Evolutionary conservation across 2,329 filamentous ascomycete genomes (phyloP).

Genomic region (Calonectria crousiana): DNA sequence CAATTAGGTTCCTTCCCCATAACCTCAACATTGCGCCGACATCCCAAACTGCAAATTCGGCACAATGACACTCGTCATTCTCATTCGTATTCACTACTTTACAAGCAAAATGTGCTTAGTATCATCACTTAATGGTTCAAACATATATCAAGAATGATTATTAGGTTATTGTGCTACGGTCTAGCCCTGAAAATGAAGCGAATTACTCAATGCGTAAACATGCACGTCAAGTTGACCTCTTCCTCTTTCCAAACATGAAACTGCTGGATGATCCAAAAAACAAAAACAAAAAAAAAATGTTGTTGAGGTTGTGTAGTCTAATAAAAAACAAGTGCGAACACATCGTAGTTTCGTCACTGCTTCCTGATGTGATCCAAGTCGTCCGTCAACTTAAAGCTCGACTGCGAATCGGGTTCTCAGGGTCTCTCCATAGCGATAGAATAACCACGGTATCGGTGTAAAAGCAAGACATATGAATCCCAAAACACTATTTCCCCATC

Average conservation of each 20-base stretch:
- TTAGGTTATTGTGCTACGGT: not conserved
- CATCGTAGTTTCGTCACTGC: no score
- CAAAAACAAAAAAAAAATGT: rapidly evolving
- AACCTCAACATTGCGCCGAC: not conserved
- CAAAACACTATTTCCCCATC: conserved; percentile 51
- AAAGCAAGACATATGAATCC: conserved; percentile 50
- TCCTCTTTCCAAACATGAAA: not conserved
- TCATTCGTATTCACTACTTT: not conserved
- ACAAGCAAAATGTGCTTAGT: not conserved
- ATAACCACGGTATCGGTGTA: not conserved
- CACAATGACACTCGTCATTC: not conserved
- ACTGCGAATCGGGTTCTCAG: conserved; percentile 5
- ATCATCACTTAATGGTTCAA: no score
- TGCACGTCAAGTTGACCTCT: no score
- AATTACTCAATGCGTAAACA: not conserved
- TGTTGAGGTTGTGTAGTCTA: not conserved
- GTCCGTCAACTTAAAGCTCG: not conserved
- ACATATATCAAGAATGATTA: no score
- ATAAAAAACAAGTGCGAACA: not conserved
- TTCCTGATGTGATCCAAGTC: not conserved
- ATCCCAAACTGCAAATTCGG: not conserved
- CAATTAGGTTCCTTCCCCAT: not conserved
- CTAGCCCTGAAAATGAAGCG: not conserved
- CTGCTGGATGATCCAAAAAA: not conserved
- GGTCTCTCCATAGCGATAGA: not conserved